A percentile compares a stretch with the other conserved stretches of the same genome.
These are phyloP conservation scores for Radiomyces spectabilis DNA, from an alignment of 192 early-diverging fungal genomes.

Conservation along the genomic window DNA sequence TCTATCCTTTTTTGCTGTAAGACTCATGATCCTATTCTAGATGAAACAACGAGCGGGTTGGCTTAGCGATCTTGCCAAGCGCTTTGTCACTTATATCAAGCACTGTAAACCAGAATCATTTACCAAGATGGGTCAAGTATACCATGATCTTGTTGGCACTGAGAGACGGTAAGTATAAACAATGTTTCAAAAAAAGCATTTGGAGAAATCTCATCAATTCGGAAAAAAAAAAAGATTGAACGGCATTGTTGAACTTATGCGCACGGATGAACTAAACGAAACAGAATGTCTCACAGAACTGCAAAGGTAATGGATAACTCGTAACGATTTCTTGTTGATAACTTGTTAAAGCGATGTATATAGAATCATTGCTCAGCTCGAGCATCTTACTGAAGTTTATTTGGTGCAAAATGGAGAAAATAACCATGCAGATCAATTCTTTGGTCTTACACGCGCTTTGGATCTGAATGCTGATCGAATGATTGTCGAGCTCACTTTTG, in stretches of 20 bases:
- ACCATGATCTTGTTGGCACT: conserved; percentile 69
- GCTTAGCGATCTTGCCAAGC: conserved; percentile 60
- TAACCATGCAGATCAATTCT: conserved; percentile 45
- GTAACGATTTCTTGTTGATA: neutral
- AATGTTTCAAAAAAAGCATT: conserved; percentile 3
- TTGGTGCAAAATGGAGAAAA: conserved; percentile 34
- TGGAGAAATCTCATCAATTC: neutral
- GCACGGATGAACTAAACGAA: conserved; percentile 71
- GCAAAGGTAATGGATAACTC: conserved; percentile 34
- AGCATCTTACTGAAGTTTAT: conserved; percentile 57
- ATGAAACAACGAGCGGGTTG: conserved; percentile 55
- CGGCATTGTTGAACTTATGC: conserved; percentile 64
- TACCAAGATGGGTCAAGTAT: conserved; percentile 59
- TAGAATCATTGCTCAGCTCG: conserved; percentile 59
- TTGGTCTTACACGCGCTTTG: conserved; percentile 37
- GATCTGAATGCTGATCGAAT: conserved; percentile 65
- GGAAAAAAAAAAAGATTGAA: conserved; percentile 39
- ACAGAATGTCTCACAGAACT: conserved; percentile 59
- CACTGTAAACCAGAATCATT: conserved; percentile 65
- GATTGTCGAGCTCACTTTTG: conserved; percentile 46
- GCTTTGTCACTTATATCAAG: conserved; percentile 62
- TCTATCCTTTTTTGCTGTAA: neutral
- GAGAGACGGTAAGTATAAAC: conserved; percentile 73
- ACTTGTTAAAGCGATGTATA: neutral
- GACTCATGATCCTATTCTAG: conserved; percentile 12